A percentile compares a stretch with the other conserved stretches of the same genome.
Conservation (phyloP, 805 yeast species). For the Tetrapisispora pingtungensis region DNA sequence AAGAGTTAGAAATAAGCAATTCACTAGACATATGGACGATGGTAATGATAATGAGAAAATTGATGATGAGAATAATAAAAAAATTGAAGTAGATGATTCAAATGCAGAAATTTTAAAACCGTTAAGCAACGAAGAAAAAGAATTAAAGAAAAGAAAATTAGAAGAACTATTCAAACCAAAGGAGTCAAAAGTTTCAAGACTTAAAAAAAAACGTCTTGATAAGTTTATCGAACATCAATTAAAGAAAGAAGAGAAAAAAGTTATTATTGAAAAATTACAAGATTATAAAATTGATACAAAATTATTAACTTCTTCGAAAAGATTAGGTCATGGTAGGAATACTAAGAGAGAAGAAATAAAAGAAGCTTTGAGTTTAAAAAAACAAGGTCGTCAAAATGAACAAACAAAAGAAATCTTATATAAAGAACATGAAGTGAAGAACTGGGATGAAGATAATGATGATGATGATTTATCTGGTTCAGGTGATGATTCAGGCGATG, state of each 20-base stretch:
- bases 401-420: slow-evolving; percentile 52
- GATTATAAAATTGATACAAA: slow-evolving; percentile 57
- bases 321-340: slow-evolving; percentile 62
- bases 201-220: slow-evolving; percentile 73
- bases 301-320: slow-evolving; percentile 59
- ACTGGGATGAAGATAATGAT: slow-evolving; percentile 41
- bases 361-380: slow-evolving; percentile 68
- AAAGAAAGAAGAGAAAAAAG: slow-evolving; percentile 78
- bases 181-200: slow-evolving; percentile 58
- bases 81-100: slow-evolving; percentile 21
- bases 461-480: slow-evolving; percentile 12
- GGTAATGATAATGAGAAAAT: slow-evolving; percentile 16
- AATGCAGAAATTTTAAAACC: slow-evolving; percentile 58
- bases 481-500: slow-evolving; percentile 8
- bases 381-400: slow-evolving; percentile 58
- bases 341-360: slow-evolving; percentile 59
- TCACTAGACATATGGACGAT: slow-evolving; percentile 40
- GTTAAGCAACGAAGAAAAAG: slow-evolving; percentile 52
- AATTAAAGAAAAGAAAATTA: slow-evolving; percentile 53
- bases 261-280: slow-evolving; percentile 60
- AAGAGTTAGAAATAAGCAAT: slow-evolving; percentile 59
- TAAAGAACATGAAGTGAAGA: slow-evolving; percentile 55
- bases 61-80: slow-evolving; percentile 5
- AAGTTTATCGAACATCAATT: slow-evolving; percentile 88
- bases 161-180: slow-evolving; percentile 49